These are phyloP conservation scores for Aeschynomene evenia DNA, from an alignment of 306 rosid species.

Conservation along the genomic window DNA sequence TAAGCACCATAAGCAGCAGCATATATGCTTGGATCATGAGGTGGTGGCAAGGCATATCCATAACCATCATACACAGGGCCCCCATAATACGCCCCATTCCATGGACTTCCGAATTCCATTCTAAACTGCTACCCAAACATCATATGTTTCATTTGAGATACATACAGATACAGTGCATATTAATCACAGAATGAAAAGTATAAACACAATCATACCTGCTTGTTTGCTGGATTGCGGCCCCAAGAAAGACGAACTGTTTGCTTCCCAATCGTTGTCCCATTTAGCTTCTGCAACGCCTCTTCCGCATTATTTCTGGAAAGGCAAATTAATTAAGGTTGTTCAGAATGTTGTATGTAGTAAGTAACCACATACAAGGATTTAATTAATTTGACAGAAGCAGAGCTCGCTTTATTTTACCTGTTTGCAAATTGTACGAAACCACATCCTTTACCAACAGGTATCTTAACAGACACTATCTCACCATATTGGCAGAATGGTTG, in stretches of 20 bases:
- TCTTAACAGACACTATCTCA: conserved; percentile 92
- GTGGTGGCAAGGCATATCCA: conserved; percentile 72
- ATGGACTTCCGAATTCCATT: conserved; percentile 66
- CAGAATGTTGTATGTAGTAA: conserved; percentile 19
- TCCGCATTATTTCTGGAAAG: conserved; percentile 80
- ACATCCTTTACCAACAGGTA: conserved; percentile 95
- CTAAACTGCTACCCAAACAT: conserved; percentile 57
- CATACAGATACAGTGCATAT: too few relatives aligned
- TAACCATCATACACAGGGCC: conserved; percentile 86
- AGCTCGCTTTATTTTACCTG: conserved; percentile 62
- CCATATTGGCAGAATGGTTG: conserved; percentile 88
- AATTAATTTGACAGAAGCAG: not conserved
- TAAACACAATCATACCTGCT: too few relatives aligned
- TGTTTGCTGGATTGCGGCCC: conserved; percentile 99
- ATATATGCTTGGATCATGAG: conserved; percentile 83
- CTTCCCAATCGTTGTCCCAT: conserved; percentile 77
- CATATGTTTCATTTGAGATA: conserved; percentile 7
- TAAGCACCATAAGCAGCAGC: conserved; percentile 87
- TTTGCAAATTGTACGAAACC: conserved; percentile 96
- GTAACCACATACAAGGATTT: not conserved
- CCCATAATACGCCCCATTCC: conserved; percentile 85
- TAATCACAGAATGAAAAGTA: too few relatives aligned
- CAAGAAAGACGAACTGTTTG: conserved; percentile 98
- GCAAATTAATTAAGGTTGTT: not conserved
- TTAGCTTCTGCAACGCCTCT: conserved; percentile 89